phyloP scores from a whole-genome alignment of 495 filamentous ascomycete genomes.

The Cudoniella acicularis region DNA sequence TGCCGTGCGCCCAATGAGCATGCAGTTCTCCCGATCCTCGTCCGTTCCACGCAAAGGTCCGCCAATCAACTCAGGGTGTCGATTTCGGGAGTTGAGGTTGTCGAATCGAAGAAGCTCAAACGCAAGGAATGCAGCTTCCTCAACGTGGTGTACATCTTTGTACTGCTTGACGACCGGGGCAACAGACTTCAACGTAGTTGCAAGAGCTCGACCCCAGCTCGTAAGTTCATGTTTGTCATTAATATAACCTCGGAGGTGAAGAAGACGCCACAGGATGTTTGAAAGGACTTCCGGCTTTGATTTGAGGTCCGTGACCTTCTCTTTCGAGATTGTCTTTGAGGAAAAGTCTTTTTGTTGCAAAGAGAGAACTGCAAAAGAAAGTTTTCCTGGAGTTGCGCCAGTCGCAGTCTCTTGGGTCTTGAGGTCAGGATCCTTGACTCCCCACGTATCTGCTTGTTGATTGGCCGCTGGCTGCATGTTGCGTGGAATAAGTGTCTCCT shows the following conservation, averaged over 20 bases:
- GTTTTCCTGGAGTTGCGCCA: conserved; percentile 38
- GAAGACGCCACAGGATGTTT: conserved; percentile 80
- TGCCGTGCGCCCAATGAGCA: conserved; percentile 49
- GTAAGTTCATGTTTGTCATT: conserved; percentile 79
- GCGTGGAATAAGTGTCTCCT: conserved; percentile 60
- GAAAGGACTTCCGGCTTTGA: conserved; percentile 69
- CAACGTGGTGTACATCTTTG: conserved; percentile 38
- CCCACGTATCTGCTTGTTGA: conserved; percentile 67
- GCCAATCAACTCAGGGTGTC: conserved; percentile 46
- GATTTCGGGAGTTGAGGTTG: conserved; percentile 64
- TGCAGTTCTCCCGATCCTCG: conserved; percentile 21
- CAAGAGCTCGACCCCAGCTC: conserved; percentile 75
- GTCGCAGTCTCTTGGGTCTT: conserved; percentile 31
- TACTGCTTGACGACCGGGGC: conserved; percentile 36
- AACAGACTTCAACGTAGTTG: conserved; percentile 60
- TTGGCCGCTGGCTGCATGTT: conserved; percentile 58
- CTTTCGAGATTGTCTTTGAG: conserved; percentile 52
- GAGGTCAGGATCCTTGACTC: conserved; percentile 53
- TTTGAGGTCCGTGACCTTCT: conserved; percentile 42
- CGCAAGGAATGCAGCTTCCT: conserved; percentile 68
- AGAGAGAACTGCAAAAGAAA: conserved; percentile 53
- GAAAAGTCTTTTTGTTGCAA: conserved; percentile 64
- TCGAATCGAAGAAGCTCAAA: conserved; percentile 77
- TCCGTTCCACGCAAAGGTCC: conserved; percentile 46
- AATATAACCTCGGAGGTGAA: conserved; percentile 84